Conservation (phyloP, 2,329 filamentous ascomycete genomes). For the Fusarium sp. region DNA sequence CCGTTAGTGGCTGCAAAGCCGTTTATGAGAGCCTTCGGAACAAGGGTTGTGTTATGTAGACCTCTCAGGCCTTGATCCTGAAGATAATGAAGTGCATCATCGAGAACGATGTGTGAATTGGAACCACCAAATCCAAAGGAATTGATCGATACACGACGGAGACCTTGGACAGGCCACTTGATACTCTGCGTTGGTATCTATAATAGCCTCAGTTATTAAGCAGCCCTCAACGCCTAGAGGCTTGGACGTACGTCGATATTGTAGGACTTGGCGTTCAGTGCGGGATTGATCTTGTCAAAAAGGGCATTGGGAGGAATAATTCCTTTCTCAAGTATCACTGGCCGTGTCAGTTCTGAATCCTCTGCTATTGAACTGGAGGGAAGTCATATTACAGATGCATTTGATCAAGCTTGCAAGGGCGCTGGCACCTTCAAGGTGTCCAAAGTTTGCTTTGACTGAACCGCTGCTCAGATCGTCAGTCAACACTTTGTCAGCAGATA, state of each 20-base stretch:
- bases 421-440: constrained; percentile 11
- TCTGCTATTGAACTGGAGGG: rapidly evolving
- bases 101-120: constrained; percentile 58
- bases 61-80: background rate
- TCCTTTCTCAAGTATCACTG: constrained; percentile 16
- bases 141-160: constrained; percentile 52
- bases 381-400: background rate
- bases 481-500: rapidly evolving
- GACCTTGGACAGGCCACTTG: background rate
- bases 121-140: constrained; percentile 61
- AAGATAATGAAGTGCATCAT: constrained; percentile 35
- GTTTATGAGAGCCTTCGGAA: background rate
- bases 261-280: background rate
- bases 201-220: background rate
- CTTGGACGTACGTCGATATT: background rate
- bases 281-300: background rate
- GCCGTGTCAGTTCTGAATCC: rapidly evolving
- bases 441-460: constrained; percentile 14
- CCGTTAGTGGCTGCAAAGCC: background rate
- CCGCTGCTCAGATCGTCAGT: background rate
- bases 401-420: constrained; percentile 13
- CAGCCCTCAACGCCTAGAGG: too few species aligned
- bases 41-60: background rate
- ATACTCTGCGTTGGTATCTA: background rate
- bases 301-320: constrained; percentile 9